phyloP scores from a whole-genome alignment of 306 rosid genomes.

The Glycyrrhiza uralensis region DNA sequence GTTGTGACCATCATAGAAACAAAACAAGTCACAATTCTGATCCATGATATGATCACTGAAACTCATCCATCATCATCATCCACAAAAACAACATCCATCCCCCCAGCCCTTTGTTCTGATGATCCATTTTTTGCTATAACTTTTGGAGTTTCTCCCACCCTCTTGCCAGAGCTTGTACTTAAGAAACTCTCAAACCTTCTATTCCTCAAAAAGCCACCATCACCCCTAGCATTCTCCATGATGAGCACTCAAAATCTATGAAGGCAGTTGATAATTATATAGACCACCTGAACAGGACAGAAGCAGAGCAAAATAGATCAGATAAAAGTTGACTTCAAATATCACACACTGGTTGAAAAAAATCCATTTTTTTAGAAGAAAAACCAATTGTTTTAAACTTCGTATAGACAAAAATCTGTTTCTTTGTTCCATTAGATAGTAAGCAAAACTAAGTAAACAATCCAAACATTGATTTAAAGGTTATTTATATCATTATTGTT shows the following conservation, averaged over 20 bases:
- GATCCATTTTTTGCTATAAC: slow-evolving; percentile 26
- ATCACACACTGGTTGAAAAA: neutral
- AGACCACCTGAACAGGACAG: neutral
- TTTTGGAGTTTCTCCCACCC: slow-evolving; percentile 29
- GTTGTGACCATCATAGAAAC: slow-evolving; percentile 56
- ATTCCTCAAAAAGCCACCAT: slow-evolving; percentile 42
- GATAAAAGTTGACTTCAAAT: neutral
- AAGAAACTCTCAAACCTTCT: slow-evolving; percentile 52
- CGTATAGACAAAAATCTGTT: neutral
- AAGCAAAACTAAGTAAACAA: neutral
- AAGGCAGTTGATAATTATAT: neutral
- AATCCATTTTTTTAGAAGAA: neutral
- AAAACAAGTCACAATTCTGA: slow-evolving; percentile 53
- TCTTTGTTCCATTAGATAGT: neutral
- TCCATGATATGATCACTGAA: slow-evolving; percentile 40
- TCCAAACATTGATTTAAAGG: neutral
- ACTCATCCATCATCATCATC: slow-evolving; percentile 49
- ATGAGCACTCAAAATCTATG: neutral
- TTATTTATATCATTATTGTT: neutral
- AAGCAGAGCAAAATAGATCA: neutral
- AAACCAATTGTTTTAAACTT: neutral
- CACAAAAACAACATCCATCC: no score
- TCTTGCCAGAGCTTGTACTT: slow-evolving; percentile 40
- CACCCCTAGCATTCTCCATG: slow-evolving; percentile 38
- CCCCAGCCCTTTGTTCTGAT: slow-evolving; percentile 5